phyloP scores from a whole-genome alignment of 2,329 filamentous ascomycete genomes.

The Fusarium redolens region DNA sequence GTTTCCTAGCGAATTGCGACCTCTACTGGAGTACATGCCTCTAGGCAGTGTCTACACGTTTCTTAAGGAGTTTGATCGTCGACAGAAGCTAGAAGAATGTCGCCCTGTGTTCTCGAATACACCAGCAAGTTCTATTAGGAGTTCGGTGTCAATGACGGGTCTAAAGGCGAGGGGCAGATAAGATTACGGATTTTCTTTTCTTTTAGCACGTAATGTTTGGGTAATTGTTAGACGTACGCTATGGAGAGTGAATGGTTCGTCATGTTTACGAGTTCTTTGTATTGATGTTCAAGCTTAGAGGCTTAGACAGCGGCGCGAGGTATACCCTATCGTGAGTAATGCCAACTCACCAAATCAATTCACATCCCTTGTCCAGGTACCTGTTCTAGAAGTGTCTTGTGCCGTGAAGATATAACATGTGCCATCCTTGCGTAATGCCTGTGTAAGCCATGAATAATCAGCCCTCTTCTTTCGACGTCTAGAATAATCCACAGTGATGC shows the following conservation, averaged over 20 bases:
- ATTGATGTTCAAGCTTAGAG: background rate
- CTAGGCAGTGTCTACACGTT: conserved; percentile 38
- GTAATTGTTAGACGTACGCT: background rate
- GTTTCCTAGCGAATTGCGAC: conserved; percentile 35
- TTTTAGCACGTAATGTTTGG: background rate
- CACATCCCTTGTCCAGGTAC: fast-evolving
- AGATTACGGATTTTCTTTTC: background rate
- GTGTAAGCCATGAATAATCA: fast-evolving
- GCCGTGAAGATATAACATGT: fast-evolving
- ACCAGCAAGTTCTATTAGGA: conserved; percentile 33
- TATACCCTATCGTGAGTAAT: conserved; percentile 8
- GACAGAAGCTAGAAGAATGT: conserved; percentile 26
- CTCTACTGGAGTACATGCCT: conserved; percentile 38
- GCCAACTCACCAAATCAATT: background rate
- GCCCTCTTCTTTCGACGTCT: background rate
- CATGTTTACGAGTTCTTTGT: background rate
- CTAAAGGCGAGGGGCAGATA: conserved; percentile 6
- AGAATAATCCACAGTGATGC: background rate
- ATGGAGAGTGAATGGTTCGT: background rate
- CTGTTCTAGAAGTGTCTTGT: background rate
- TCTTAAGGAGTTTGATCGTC: conserved; percentile 38
- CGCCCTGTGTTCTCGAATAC: conserved; percentile 6
- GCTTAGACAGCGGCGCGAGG: background rate
- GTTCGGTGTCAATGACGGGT: conserved; percentile 32
- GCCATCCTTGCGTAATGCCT: fast-evolving